Evolutionary conservation across 805 yeast genomes (phyloP).

Genomic region (Kodamaea hsintzibuensis): DNA sequence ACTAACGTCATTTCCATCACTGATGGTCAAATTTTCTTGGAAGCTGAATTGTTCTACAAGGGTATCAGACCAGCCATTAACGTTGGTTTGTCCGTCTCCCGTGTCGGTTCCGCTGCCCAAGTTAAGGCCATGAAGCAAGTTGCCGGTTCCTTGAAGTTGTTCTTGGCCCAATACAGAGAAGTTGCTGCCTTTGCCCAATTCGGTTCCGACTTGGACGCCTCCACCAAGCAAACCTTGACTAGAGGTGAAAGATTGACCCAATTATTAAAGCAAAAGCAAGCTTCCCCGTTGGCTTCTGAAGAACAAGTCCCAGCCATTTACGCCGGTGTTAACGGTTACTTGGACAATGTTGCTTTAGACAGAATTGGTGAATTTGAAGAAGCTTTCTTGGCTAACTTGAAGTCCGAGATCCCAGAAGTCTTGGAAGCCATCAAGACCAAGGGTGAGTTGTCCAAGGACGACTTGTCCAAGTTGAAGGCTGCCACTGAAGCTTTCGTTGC

Average conservation of each 20-base stretch:
- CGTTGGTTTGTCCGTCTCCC: conserved; percentile 99
- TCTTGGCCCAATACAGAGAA: conserved; percentile 99
- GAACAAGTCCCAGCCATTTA: conserved; percentile 98
- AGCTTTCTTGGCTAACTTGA: conserved; percentile 88
- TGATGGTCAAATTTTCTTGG: conserved; percentile 98
- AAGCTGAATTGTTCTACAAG: conserved; percentile 99
- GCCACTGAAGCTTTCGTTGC: conserved; percentile 93
- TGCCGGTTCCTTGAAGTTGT: conserved; percentile 99
- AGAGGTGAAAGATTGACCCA: conserved; percentile 99
- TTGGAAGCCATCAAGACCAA: conserved; percentile 78
- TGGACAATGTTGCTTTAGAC: conserved; percentile 81
- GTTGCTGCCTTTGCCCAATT: conserved; percentile 99
- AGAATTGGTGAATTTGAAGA: conserved; percentile 90
- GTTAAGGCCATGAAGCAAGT: conserved; percentile 99
- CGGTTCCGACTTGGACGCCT: conserved; percentile 99
- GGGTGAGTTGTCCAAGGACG: conserved; percentile 90
- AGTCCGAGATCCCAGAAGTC: conserved; percentile 84
- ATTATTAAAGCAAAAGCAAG: conserved; percentile 97
- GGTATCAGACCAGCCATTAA: conserved; percentile 99
- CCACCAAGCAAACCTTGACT: conserved; percentile 96
- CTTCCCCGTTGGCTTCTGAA: conserved; percentile 95
- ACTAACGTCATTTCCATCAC: conserved; percentile 97
- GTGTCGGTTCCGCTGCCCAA: conserved; percentile 99
- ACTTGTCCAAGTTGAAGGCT: conserved; percentile 81
- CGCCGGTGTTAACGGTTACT: conserved; percentile 99